Evolutionary conservation across 2,329 filamentous ascomycete species (phyloP), one percentile per base, ranked within the genome.

Genomic region (Cercospora janseana): DNA sequence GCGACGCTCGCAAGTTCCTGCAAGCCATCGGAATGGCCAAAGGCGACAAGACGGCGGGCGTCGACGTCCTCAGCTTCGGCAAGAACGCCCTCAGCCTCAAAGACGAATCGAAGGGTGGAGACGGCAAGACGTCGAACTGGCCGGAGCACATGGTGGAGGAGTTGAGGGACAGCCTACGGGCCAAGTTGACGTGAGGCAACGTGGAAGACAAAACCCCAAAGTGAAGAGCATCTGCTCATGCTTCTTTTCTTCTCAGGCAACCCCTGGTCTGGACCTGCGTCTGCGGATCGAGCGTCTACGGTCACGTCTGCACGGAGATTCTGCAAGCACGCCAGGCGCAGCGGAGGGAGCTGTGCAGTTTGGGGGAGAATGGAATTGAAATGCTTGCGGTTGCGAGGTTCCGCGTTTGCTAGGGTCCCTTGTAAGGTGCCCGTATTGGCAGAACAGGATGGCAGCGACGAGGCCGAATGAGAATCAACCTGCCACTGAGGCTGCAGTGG

Each of bases 161-260:
- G 49, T 66, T 69, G 48, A 53, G 44, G 38, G 55, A 62, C 7
- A 42, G 46, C 6, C 42, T 69, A 18, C 54, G 55, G 45, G 52
- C 34, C 1, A 67, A 63, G 54, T 37, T 68, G 26, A 66, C 61
- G 67, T 69, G 54, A 67, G 66, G 58, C n/a, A 15, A 29, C 29
- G 12, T 24, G 20, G 18, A 15, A 21, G n/a, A 28, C 8, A 12
- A n/a, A n/a, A 2, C 16, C 6, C 31, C 16, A 20, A 15, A 8
- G 18, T 6, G 16, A 21, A 29, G 16, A 6, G n/a, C 27, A 6
- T 18, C 23, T 12, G 24, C 32, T 47, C 31, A 47, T 27, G 16
- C 29, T 35, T 16, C 20, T 37, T 16, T 20, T n/a, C n/a, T 13
- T 46, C 13, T 23, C 29, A 46, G 43, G 24, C 31, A 26, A 20